phyloP scores from a whole-genome alignment of 768 basidiomycete species.

The Cyclocybe cylindracea region DNA sequence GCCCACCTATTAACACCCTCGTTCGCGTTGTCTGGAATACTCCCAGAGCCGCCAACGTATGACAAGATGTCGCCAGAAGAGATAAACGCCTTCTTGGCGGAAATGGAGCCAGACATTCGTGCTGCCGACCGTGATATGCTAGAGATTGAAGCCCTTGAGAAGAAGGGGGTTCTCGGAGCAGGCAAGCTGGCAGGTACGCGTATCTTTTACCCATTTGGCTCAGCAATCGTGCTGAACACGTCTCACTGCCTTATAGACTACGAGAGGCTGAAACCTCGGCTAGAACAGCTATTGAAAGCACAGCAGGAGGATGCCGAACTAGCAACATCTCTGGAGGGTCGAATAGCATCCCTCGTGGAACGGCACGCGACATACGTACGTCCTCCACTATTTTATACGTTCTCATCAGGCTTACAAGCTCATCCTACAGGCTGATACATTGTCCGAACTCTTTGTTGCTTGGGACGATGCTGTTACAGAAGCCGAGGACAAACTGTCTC shows the following conservation, averaged over 20 bases:
- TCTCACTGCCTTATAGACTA: slow-evolving; percentile 43
- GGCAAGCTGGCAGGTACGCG: slow-evolving; percentile 65
- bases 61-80: slow-evolving; percentile 68
- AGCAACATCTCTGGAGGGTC: slow-evolving; percentile 63
- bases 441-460: slow-evolving; percentile 82
- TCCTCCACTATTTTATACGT: slow-evolving; percentile 6
- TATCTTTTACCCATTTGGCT: slow-evolving; percentile 1
- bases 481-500: slow-evolving; percentile 58
- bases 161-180: slow-evolving; percentile 69
- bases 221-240: not conserved
- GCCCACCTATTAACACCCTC: slow-evolving; percentile 73
- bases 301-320: slow-evolving; percentile 60
- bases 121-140: slow-evolving; percentile 80
- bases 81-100: slow-evolving; percentile 67
- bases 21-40: slow-evolving; percentile 70
- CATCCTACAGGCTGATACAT: slow-evolving; percentile 62
- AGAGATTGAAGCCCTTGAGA: slow-evolving; percentile 71
- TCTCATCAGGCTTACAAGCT: not conserved
- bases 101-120: slow-evolving; percentile 85
- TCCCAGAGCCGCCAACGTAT: slow-evolving; percentile 54
- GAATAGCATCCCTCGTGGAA: slow-evolving; percentile 66
- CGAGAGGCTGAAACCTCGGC: slow-evolving; percentile 65
- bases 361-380: slow-evolving; percentile 71
- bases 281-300: slow-evolving; percentile 55
- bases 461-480: slow-evolving; percentile 82